Evolutionary conservation across 108 stramenopile genomes (phyloP), one percentile per base, ranked within the genome.

Genomic region (Phaeodactylum tricornutum): DNA sequence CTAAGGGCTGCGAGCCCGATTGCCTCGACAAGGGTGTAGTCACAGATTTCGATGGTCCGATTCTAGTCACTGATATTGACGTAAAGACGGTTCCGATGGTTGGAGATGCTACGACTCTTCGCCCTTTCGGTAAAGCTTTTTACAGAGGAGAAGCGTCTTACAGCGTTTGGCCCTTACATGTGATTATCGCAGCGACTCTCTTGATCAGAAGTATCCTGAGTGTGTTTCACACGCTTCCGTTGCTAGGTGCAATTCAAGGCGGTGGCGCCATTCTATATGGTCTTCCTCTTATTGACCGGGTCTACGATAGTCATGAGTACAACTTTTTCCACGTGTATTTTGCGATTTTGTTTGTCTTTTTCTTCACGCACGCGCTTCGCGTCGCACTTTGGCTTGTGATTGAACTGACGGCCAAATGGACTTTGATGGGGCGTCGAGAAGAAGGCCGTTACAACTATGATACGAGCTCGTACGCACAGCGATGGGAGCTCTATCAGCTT

Each of bases 81-180:
- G 17, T 27, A 26, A 56, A 64, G 0, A 45, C 42, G 1, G 41
- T 74, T 11, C 59, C 42, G 5, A 58, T 75, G 56, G 36, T 20
- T 26, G 74, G 74, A 17, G 74, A 75, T 34, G 68, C 67, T 3
- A 50, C 74, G 25, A 75, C 74, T 3, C 24, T 81, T 29, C 56
- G 74, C 22, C 79, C 79, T 27, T 81, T 81, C 48, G 79, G 72
- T 2, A 73, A 58, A 46, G 79, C 79, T 9, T 55, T 76, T 39
- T 69, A 71, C 61, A 32, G 42, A 16, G 29, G 67, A 5, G 40
- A 72, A 48, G 79, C 75, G 15, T 24, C 50, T 14, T 76, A 81
- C 53, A 74, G 67, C 46, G 75, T 81, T n/a, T 76, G 50, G 43
- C 59, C 69, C 3, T 43, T 59, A 5, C 38, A 23, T 28, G 23